Evolutionary conservation across 2,329 filamentous ascomycete species (phyloP), one percentile per base, ranked within the genome.

Genomic region (Cladosporium sp.): DNA sequence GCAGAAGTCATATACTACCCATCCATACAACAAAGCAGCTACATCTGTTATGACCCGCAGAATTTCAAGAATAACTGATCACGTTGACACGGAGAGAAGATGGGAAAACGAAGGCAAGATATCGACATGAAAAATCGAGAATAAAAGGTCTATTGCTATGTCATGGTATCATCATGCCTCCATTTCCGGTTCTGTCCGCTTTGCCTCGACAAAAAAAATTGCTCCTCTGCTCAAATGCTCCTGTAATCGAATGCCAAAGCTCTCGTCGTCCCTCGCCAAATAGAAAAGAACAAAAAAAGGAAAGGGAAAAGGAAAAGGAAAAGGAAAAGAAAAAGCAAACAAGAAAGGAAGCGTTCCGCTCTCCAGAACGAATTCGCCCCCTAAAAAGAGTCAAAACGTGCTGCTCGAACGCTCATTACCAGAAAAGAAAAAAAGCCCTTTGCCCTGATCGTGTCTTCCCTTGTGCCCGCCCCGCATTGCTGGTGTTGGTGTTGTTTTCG

Each of bases 101-200:
- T 41, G 0, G 15, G 15, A 12, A 7, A 5, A 36, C 7, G 5
- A 18, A 41, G 15, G 6, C 38, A 6, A 8, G 3, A 21, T 1
- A 44, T 18, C 38, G 10, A 44, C 38, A 44, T n/a, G n/a, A 21
- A n/a, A 3, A 44, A 30, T 30, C 38, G 24, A 15, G 32, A 15
- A 30, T 12, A 34, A 55, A 34, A 57, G 36, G 30, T 36, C 54
- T 57, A 59, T 59, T 59, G 57, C 57, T 59, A 59, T 59, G 36
- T 59, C 57, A 59, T 59, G 36, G 57, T 59, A 59, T 59, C 55
- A 59, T 59, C 34, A 36, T 38, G 55, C 41, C 41, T 21, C 41
- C 41, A 15, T 47, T 47, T 24, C 41, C 7, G 41, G 10, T 15
- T 21, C 36, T 18, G 41, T 21, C n/a, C 41, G 41, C 41, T 24